Evolutionary conservation across 768 basidiomycete species (phyloP), one percentile per base, ranked within the genome.

Genomic region (Mycena vitilis): DNA sequence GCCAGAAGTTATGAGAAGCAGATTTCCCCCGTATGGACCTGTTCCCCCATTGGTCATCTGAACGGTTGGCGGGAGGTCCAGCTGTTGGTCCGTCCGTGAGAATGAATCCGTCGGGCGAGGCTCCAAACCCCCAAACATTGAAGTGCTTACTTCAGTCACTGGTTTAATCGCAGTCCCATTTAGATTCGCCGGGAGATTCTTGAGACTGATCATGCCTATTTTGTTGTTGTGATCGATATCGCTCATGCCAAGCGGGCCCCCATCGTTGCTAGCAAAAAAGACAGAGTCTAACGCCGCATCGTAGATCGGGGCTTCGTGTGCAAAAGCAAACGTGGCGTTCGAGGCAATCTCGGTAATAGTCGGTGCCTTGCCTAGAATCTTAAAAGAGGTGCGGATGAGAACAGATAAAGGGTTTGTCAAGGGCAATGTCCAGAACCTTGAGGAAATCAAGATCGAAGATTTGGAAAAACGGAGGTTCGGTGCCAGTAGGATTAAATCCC

Each of bases 221-320:
- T 86, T 78, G 66, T 88, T 92, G 73, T 90, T 91, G 66, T 89
- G 85, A 69, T 91, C 77, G 57, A 89, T 76, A 69, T 89, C 89
- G 57, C 86, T 91, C 73, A 86, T 84, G 9, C 91, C 91, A 2
- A 90, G 81, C 37, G 85, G 62, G 2, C 90, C 91, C 7, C 92
- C 91, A 63, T 86, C 88, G 67, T 89, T 92, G 77, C 89, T 90
- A 7, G 86, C 83, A 73, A 95, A 95, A 80, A 88, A 90, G 2
- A 95, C 82, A 69, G 90, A 87, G 72, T 93, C 86, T n/a, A 88
- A 89, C n/a, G 82, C 84, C 7, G 88, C 79, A 38, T 87, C 80
- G 77, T 88, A 93, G 2, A 94, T 81, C 0, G 91, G 91, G 3
- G 91, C 93, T 78, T 95, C 94, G 74, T 95, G 93, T 20, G 92